A percentile compares a stretch with the other conserved stretches of the same genome.
phyloP scores from a whole-genome alignment of 2,329 filamentous ascomycete genomes.

The Aspergillus flavus region DNA sequence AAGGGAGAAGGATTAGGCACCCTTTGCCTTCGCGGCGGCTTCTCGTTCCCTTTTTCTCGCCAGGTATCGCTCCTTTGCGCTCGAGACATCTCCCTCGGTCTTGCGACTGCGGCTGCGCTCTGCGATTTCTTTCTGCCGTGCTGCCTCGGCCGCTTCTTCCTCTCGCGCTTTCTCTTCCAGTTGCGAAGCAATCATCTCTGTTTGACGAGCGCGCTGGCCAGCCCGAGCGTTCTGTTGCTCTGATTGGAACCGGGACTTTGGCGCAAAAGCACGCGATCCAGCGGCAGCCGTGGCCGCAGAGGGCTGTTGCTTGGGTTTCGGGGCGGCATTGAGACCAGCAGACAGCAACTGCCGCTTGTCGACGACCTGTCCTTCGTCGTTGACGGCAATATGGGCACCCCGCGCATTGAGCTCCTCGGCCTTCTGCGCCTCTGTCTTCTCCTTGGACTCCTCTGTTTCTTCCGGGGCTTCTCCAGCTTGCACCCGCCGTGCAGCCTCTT shows the following conservation, averaged over 20 bases:
- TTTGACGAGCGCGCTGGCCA: slow-evolving; percentile 58
- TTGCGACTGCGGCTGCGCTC: slow-evolving; percentile 62
- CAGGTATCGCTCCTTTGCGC: slow-evolving; percentile 64
- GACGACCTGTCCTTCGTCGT: slow-evolving; percentile 66
- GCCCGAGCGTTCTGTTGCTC: slow-evolving; percentile 42
- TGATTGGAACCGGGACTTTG: slow-evolving; percentile 25
- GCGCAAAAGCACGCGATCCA: slow-evolving; percentile 20
- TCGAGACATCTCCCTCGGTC: slow-evolving; percentile 59
- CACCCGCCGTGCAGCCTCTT: slow-evolving; percentile 42
- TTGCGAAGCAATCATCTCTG: slow-evolving; percentile 62
- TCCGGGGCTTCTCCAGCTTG: slow-evolving; percentile 30
- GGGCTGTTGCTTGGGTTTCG: slow-evolving; percentile 51
- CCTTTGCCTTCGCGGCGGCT: slow-evolving; percentile 33
- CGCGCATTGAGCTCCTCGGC: slow-evolving; percentile 56
- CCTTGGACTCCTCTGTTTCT: slow-evolving; percentile 34
- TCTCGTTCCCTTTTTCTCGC: slow-evolving; percentile 59
- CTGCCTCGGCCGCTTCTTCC: slow-evolving; percentile 60
- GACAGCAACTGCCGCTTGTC: slow-evolving; percentile 65
- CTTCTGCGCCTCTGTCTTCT: slow-evolving; percentile 55
- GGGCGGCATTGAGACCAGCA: slow-evolving; percentile 63
- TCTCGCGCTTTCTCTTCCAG: slow-evolving; percentile 59
- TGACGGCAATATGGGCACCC: slow-evolving; percentile 58
- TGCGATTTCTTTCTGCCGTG: slow-evolving; percentile 55
- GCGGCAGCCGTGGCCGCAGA: slow-evolving; percentile 21
- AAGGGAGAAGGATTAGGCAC: slow-evolving; percentile 3